Conservation (phyloP, 2,329 filamentous ascomycete genomes). For the Pseudofabraea citricarpa region DNA sequence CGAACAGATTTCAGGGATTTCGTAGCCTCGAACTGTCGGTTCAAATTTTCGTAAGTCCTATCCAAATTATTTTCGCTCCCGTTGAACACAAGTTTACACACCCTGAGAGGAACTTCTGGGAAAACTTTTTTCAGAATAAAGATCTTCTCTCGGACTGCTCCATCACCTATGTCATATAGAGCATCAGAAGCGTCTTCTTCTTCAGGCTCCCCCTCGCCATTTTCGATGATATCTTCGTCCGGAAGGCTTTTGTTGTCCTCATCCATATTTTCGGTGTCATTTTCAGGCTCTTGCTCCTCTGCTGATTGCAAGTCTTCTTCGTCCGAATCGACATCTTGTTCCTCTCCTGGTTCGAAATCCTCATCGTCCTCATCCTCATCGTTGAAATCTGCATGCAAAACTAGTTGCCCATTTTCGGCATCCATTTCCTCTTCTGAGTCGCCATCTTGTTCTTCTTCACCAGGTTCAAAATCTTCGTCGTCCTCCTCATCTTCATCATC, state of each 20-base stretch:
- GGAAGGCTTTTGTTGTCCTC: not conserved
- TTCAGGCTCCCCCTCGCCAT: conserved; percentile 4
- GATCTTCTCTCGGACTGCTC: conserved; percentile 17
- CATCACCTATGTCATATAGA: conserved; percentile 13
- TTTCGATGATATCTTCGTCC: not conserved
- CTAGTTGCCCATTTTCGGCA: conserved; percentile 13
- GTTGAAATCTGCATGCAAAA: conserved; percentile 1
- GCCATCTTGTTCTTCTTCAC: conserved; percentile 21
- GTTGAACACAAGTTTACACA: conserved; percentile 24
- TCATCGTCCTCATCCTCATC: conserved; percentile 21
- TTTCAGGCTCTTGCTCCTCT: conserved; percentile 5
- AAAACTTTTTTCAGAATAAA: conserved; percentile 26
- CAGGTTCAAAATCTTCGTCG: conserved; percentile 20
- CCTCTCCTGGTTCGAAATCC: conserved; percentile 2
- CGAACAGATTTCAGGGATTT: conserved; percentile 19
- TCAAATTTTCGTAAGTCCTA: conserved; percentile 24
- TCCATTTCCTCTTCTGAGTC: conserved; percentile 23
- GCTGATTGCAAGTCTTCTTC: no score
- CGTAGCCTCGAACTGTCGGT: conserved; percentile 19
- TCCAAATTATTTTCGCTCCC: conserved; percentile 21
- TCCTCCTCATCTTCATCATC: conserved; percentile 29
- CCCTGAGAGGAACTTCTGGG: conserved; percentile 21
- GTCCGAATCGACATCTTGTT: conserved; percentile 5
- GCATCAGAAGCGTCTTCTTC: conserved; percentile 5
- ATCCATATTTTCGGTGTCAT: not conserved